Evolutionary conservation across 2,329 filamentous ascomycete species (phyloP), one percentile per base, ranked within the genome.

Genomic region (Neurospora sp.): DNA sequence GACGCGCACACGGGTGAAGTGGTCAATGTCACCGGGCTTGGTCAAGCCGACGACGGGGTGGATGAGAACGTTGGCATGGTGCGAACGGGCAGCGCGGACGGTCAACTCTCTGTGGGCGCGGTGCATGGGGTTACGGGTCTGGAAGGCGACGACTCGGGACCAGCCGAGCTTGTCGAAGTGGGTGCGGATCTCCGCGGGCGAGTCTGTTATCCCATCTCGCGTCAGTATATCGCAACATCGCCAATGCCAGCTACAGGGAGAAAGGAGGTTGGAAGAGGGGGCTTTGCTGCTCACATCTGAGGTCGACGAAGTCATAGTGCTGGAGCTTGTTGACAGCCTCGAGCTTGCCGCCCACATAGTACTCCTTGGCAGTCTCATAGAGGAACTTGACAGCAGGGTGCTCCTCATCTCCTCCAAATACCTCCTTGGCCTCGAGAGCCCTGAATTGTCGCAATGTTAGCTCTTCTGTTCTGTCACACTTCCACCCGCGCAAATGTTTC

Each of bases 141-240:
- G 96, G 91, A 99, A 99, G 79, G 96, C 96, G 74, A 99, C 96
- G 76, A 99, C 95, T 81, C 91, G 91, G 82, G 92, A 90, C 96
- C 96, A 99, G 83, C 96, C 96, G 77, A 99, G 93, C 88, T 99
- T 99, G 87, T 98, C 96, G 80, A 99, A 99, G 86, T 98, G 95
- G 74, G 92, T 86, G 77, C 96, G 92, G 77, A 99, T 87, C 84
- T 99, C 96, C 67, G 96, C 91, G 74, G 96, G 96, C 11, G 96
- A 96, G 84, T 95, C 91, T 93, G 67, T 10, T 33, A 10, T 2
- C 6, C 23, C 28, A 39, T 67, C 66, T 37, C n/a, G 2, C 3
- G 73, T 77, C 66, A 76, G 74, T 66, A 19, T 66, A 33, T 11
- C 37, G 12, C 43, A 6, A 46, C 33, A 67, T 46, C 5, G 41